Conservation (phyloP, 2,329 filamentous ascomycete species). For the Stagonosporopsis tanaceti region DNA sequence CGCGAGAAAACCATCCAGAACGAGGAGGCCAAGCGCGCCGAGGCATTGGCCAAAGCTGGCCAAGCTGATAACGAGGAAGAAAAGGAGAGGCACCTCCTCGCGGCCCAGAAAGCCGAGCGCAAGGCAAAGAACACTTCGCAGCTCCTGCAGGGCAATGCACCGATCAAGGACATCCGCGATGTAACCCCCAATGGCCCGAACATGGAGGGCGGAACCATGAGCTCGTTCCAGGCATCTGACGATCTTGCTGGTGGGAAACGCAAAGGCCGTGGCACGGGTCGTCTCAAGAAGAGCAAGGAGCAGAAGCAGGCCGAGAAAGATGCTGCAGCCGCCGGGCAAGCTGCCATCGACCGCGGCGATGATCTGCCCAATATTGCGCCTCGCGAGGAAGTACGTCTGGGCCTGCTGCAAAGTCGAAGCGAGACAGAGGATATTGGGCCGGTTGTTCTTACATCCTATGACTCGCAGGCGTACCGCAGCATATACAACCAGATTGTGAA, state of each 20-base stretch:
- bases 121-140: conserved; percentile 91
- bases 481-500: conserved; percentile 98
- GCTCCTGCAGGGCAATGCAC: conserved; percentile 83
- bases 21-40: conserved; percentile 82
- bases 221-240: conserved; percentile 78
- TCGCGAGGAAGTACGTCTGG: conserved; percentile 63
- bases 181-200: conserved; percentile 78
- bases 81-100: conserved; percentile 78
- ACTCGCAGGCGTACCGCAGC: conserved; percentile 93
- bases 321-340: conserved; percentile 86
- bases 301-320: conserved; percentile 74
- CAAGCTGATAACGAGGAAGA: conserved; percentile 84
- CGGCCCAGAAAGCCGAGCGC: conserved; percentile 89
- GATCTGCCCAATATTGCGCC: conserved; percentile 70
- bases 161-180: conserved; percentile 74
- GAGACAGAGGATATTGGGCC: conserved; percentile 60
- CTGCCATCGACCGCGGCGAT: conserved; percentile 79
- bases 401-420: conserved; percentile 52
- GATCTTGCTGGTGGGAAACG: conserved; percentile 59
- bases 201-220: conserved; percentile 84
- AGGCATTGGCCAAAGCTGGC: conserved; percentile 78
- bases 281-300: conserved; percentile 87
- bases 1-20: conserved; percentile 94
- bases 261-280: conserved; percentile 63
- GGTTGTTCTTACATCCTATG: conserved; percentile 63